Evolutionary conservation across 208 protist species (phyloP).

Genomic region (Trypanosoma caninum): DNA sequence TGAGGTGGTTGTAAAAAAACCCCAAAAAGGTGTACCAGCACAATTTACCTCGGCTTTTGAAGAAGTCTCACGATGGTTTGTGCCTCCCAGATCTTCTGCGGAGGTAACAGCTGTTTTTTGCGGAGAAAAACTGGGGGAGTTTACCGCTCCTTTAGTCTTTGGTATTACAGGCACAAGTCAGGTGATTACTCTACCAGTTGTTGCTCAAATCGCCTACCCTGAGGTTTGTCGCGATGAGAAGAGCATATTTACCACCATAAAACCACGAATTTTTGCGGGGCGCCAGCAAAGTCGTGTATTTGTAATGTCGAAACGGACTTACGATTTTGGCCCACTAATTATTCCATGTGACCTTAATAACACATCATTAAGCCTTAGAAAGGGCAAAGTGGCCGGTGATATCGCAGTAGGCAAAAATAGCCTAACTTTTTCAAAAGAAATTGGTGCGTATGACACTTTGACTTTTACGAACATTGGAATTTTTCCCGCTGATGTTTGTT

Average conservation of each 20-base stretch:
- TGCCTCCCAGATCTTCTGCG: conserved; percentile 62
- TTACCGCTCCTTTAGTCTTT: conserved; percentile 54
- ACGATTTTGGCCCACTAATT: conserved; percentile 95
- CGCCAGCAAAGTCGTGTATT: conserved; percentile 56
- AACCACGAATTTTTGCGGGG: conserved; percentile 25
- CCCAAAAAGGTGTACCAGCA: conserved; percentile 25
- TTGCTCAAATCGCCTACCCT: conserved; percentile 60
- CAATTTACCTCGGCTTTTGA: conserved; percentile 35
- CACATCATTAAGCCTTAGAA: neutral
- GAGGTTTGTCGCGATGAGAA: conserved; percentile 85
- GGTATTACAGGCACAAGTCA: conserved; percentile 77
- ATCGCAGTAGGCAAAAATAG: neutral
- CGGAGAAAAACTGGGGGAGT: conserved; percentile 44
- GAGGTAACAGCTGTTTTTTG: conserved; percentile 80
- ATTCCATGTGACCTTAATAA: conserved; percentile 30
- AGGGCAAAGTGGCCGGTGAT: neutral
- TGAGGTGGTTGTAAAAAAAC: conserved; percentile 38
- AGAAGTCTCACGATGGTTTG: conserved; percentile 81
- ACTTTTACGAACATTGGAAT: conserved; percentile 91
- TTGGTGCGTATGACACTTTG: conserved; percentile 45
- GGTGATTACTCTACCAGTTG: conserved; percentile 42
- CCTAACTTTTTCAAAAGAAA: neutral
- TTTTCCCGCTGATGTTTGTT: conserved; percentile 61
- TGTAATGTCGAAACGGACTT: conserved; percentile 59
- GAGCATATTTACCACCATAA: conserved; percentile 74